Percentiles rank a stretch among this genome's conserved stretches.
These are phyloP conservation scores for Aspergillus novoparasiticus DNA, from an alignment of 2,329 filamentous ascomycete species.

Conservation along the genomic window DNA sequence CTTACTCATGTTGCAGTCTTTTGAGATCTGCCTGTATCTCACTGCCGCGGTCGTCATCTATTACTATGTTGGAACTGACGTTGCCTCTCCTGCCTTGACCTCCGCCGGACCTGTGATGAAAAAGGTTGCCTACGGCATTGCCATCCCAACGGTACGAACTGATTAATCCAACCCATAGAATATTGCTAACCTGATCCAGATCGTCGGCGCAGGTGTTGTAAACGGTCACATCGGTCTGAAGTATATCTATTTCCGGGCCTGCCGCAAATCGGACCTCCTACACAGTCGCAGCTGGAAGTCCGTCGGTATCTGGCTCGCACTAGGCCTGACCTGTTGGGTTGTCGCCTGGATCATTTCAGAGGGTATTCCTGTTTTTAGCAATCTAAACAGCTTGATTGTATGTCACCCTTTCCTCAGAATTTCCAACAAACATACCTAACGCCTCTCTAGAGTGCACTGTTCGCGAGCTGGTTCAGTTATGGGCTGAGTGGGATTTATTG, in stretches of 20 bases:
- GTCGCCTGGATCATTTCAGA: not conserved
- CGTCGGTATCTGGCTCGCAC: not conserved
- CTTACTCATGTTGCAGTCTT: constrained; percentile 61
- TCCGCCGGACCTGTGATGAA: constrained; percentile 59
- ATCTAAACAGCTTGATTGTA: not conserved
- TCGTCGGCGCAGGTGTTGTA: not conserved
- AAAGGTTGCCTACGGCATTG: constrained; percentile 69
- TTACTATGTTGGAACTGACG: constrained; percentile 62
- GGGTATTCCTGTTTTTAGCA: not conserved
- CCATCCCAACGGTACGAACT: constrained; percentile 48
- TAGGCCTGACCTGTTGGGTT: not conserved
- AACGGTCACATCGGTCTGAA: not conserved
- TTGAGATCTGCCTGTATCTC: constrained; percentile 64
- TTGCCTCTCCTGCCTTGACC: constrained; percentile 67
- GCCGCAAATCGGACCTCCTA: not conserved
- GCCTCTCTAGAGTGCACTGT: not conserved
- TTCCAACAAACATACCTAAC: not conserved
- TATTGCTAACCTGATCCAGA: not conserved
- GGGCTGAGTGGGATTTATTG: not conserved
- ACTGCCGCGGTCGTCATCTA: constrained; percentile 69
- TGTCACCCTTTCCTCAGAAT: not conserved
- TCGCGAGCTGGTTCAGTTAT: not conserved
- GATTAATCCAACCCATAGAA: not conserved
- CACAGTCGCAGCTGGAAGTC: not conserved
- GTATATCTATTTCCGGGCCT: not conserved